Evolutionary conservation across 2,329 filamentous ascomycete species (phyloP).

Genomic region (Sarocladium kiliense): DNA sequence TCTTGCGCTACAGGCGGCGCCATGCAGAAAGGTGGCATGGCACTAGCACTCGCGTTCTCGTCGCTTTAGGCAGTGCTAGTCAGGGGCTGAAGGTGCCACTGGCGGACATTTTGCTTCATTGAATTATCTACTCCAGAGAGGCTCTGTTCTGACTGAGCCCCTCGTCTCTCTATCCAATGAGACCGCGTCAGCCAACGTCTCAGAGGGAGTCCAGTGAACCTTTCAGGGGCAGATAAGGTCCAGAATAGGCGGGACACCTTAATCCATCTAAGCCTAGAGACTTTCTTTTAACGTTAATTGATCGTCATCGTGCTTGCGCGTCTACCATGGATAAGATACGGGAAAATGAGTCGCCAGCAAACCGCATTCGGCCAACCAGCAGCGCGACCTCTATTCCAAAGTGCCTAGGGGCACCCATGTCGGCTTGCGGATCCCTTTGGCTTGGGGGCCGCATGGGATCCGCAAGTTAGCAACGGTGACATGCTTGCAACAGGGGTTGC

Average conservation of each 20-base stretch:
- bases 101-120: too few species aligned
- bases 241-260: background rate
- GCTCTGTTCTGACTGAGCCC: too few species aligned
- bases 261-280: background rate
- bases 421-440: background rate
- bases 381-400: background rate
- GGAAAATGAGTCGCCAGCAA: background rate
- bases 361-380: background rate
- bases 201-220: too few species aligned
- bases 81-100: background rate
- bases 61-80: background rate
- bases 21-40: too few species aligned
- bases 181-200: too few species aligned
- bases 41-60: background rate
- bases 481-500: background rate
- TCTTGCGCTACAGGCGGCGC: too few species aligned
- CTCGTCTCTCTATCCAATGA: too few species aligned
- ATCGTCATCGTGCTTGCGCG: too few species aligned
- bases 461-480: background rate
- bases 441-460: background rate
- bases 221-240: background rate
- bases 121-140: too few species aligned
- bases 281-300: background rate
- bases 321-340: background rate
- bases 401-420: background rate